phyloP scores from a whole-genome alignment of 176 grass and related monocot genomes.

The Alopecurus myosuroides region DNA sequence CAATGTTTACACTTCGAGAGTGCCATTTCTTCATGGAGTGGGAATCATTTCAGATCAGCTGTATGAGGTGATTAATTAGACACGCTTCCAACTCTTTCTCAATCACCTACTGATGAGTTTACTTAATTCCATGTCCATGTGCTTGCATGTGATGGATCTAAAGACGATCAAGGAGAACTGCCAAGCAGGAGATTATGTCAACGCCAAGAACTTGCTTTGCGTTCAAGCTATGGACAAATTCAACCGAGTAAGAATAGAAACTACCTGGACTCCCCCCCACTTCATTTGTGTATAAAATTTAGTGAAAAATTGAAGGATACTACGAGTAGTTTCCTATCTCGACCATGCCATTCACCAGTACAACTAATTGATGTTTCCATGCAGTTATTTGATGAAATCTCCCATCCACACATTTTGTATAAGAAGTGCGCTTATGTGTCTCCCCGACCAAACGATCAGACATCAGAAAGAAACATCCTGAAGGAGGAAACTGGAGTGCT shows the following conservation, averaged over 20 bases:
- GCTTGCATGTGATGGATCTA: background rate
- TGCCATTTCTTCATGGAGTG: conserved; percentile 42
- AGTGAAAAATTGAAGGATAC: background rate
- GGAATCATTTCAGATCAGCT: conserved; percentile 59
- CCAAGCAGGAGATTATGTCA: conserved; percentile 26
- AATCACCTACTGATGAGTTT: background rate
- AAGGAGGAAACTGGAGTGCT: background rate
- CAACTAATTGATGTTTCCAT: background rate
- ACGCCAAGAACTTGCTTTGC: conserved; percentile 19
- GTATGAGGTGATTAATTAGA: conserved; percentile 27
- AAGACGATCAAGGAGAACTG: conserved; percentile 30
- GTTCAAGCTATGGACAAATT: conserved; percentile 14
- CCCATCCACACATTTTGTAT: conserved; percentile 9
- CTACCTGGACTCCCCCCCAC: background rate
- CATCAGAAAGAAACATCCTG: conserved; percentile 8
- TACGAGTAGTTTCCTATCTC: background rate
- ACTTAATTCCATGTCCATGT: background rate
- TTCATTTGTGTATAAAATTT: background rate
- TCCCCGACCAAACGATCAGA: background rate
- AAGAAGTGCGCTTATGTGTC: conserved; percentile 20
- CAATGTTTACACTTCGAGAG: background rate
- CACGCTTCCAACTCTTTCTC: background rate
- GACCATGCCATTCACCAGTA: background rate
- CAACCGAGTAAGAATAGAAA: conserved; percentile 22
- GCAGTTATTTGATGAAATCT: conserved; percentile 17